Base-by-base conservation (phyloP, 306 rosid genomes). In the Lagenaria siceraria region DNA sequence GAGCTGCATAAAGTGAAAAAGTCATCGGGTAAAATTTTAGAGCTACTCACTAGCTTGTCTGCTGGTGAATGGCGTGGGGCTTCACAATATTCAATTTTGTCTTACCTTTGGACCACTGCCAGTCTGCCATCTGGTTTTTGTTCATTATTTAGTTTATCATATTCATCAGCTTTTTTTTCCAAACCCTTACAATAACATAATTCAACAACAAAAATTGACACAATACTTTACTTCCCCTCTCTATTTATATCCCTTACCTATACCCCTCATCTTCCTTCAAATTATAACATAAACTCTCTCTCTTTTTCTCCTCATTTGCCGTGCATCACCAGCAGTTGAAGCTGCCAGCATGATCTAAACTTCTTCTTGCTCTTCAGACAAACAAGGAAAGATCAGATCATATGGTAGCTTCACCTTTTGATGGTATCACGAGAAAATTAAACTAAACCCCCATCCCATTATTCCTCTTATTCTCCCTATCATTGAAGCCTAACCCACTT, bases 261-360 rank as follows among this genome's bases (percentile, higher is more conserved):
- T 65, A 54, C 29, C 85, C 52, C 8, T 73, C 36, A 54, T 62
- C 77, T 72, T 78, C 74, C 77, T 81, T 24, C 76, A 72, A 72
- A 48, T 61, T 65, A 77, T 33, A 56, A 24, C 33, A 25, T 78
- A 48, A 38, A 22, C 82, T 68, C 31, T 42, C 36, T 21, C 63
- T 17, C 31, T 62, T 22, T 64, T 21, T 35, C 35, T 29, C 27
- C 31, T 25, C 71, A 27, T 54, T 52, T 59, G 42, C 70, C 93
- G 93, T 88, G 92, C 78, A 83, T 88, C 88, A 82, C 35, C 74
- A 63, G 82, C 82, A 78, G 91, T 81, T 90, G 88, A 90, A 90
- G 91, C 97, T 92, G 91, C 86, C 90, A 90, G 89, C 95, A 88
- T 91, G 90, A 91, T 89, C 93, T 88, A 88, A 87, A 82, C 90